A percentile compares a stretch with the other conserved stretches of the same genome.
These are phyloP conservation scores for Penicillium parvum DNA, from an alignment of 495 filamentous ascomycete species.

Conservation along the genomic window DNA sequence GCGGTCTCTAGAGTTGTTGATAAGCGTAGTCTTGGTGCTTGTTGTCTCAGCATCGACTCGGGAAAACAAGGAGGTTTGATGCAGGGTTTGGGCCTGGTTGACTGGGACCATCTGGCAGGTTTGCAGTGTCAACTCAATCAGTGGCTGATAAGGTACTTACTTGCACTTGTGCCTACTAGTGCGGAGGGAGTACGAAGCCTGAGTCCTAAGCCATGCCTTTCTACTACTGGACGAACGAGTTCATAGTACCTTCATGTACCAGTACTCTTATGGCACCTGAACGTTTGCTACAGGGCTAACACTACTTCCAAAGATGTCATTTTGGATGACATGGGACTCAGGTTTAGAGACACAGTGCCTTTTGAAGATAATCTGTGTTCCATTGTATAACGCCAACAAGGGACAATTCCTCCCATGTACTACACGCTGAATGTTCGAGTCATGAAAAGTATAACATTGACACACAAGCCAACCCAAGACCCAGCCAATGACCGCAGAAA, in stretches of 20 bases:
- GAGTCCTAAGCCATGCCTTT: no score
- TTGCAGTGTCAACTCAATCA: slow-evolving; percentile 11
- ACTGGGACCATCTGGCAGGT: slow-evolving; percentile 5
- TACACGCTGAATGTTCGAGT: slow-evolving; percentile 4
- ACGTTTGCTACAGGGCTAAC: no score
- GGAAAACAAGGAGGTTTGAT: slow-evolving; percentile 16
- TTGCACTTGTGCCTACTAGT: slow-evolving; percentile 10
- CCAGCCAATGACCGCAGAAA: slow-evolving; percentile 8
- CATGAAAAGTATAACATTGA: slow-evolving; percentile 6
- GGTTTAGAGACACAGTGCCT: not conserved
- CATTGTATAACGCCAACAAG: slow-evolving; percentile 3
- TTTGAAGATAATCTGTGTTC: slow-evolving; percentile 2
- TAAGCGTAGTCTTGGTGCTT: no score
- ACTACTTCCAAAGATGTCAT: no score
- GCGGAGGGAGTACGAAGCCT: no score
- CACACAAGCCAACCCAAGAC: slow-evolving; percentile 9
- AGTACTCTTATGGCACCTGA: no score
- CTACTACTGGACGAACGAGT: no score
- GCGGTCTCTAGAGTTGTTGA: no score
- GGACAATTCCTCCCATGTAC: slow-evolving; percentile 1
- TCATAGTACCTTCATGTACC: no score
- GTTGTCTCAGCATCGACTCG: slow-evolving; percentile 9
- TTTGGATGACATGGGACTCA: no score
- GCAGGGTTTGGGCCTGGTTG: slow-evolving; percentile 12
- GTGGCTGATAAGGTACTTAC: no score